Evolutionary conservation across 441 rosid genomes (phyloP), one percentile per base, ranked within the genome.

Genomic region (Arabidopsis lyrata): DNA sequence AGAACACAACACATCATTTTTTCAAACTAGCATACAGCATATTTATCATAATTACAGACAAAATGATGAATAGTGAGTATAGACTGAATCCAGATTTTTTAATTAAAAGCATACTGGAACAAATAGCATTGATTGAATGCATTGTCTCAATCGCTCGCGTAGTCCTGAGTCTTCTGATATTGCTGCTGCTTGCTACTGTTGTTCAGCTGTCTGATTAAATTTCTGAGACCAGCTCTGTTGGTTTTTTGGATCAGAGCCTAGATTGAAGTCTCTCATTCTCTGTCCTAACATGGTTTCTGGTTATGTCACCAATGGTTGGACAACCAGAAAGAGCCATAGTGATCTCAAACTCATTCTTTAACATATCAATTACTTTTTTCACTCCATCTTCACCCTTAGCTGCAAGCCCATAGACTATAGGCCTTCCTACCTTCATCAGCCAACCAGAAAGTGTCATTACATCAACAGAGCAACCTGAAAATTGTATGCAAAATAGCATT

Each of bases 281-380:
- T 2, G 87, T 85, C 63, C 20, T 83, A 5, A 87, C 85, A 42
- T 85, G 92, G 56, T 57, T 80, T 72, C 97, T 88, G 10, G 86
- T 87, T 35, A 93, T 88, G 69, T 90, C 87, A 54, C 69, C 76
- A 41, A 93, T 6, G 49, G 85, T 81, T 6, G 92, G 84, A 78
- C 96, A 93, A 12, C 96, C 97, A n/a, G 89, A 81, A 39, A 91
- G 92, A 6, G 93, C 90, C 96, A 90, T 86, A 0, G 95, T 82
- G 1, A 85, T 81, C 85, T 88, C 96, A 68, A 94, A 84, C 82
- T 94, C 96, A 61, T 86, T 80, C 79, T 85, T 86, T 42, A 92
- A 82, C 97, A 90, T 90, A 31, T 86, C 80, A 6, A 89, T 77
- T 12, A 94, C 91, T 62, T 62, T 76, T 34, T 58, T 87, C 36